These are phyloP conservation scores for Phytophthora cryptogea DNA, from an alignment of 352 stramenopile species.

Conservation along the genomic window DNA sequence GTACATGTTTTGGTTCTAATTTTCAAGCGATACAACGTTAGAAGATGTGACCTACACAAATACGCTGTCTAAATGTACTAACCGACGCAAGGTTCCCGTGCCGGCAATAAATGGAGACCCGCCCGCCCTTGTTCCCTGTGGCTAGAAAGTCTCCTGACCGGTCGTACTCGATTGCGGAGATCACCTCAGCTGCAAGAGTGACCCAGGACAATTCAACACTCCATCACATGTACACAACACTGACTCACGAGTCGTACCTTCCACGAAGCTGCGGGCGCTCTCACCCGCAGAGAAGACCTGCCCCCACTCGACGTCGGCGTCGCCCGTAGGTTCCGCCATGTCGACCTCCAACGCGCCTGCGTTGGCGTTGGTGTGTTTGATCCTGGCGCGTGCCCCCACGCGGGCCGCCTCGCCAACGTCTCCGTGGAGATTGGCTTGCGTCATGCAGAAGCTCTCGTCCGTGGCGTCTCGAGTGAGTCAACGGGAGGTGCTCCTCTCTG, in stretches of 20 bases:
- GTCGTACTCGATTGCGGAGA: constrained; percentile 96
- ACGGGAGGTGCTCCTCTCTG: too few species aligned
- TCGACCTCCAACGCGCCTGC: constrained; percentile 21
- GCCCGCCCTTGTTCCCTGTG: constrained; percentile 94
- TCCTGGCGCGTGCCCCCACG: constrained; percentile 11
- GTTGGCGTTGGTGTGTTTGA: constrained; percentile 24
- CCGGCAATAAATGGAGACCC: constrained; percentile 90
- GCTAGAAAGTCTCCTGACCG: constrained; percentile 90
- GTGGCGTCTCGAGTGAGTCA: too few species aligned
- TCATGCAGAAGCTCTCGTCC: constrained; percentile 32
- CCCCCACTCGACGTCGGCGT: constrained; percentile 51
- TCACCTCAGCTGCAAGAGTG: constrained; percentile 82
- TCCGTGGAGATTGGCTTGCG: constrained; percentile 26
- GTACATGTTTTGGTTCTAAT: constrained; percentile 41
- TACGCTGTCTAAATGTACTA: constrained; percentile 2
- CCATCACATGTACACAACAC: constrained; percentile 1
- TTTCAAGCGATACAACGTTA: constrained; percentile 1
- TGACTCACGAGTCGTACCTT: constrained; percentile 34
- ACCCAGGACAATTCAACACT: constrained; percentile 2
- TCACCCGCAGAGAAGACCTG: constrained; percentile 57
- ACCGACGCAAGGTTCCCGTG: constrained; percentile 39
- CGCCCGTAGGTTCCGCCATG: constrained; percentile 30
- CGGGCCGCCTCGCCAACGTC: constrained; percentile 19
- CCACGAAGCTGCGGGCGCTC: constrained; percentile 63
- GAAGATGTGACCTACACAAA: neutral